Base-by-base conservation (phyloP, 2,329 filamentous ascomycete genomes). In the Colletotrichum sp. region DNA sequence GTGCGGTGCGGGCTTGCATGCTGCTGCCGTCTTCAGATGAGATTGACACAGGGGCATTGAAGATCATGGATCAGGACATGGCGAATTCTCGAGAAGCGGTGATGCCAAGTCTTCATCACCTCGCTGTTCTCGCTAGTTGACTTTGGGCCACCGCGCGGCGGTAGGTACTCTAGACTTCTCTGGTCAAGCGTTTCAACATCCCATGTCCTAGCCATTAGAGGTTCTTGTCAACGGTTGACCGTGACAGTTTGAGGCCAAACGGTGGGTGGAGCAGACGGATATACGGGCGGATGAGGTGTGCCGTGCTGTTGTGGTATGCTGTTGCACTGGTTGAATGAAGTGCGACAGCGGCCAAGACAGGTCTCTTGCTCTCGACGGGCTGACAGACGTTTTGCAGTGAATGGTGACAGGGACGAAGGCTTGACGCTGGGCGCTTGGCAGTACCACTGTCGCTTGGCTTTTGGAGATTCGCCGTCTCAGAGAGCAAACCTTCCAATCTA, bases 1-100 rank as follows among this genome's bases (percentile, higher is more conserved):
- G 44, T 44, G 22, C 34, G 64, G 44, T 44, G 22, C 48, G 57
- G 67, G 59, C 70, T 63, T 65, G 64, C 26, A 74, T 68, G 59
- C 70, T 74, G 72, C 44, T 65, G 74, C 73, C 34, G 44, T 52
- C 59, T 74, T 64, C 65, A 65, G 64, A 69, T 59, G 70, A 73
- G 70, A 75, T 75, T 73, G 28, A 48, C 74, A 59, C 74, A 75
- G 57, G 70, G 74, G 59, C 74, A 68, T 48, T 64, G 64, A 15
- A 28, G 73, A 73, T 75, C 64, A 65, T 68, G 70, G 64, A 73
- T 65, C 70, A 73, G 48, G 59, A 65, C 16, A 55, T 55, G 32
- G 34, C 34, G 18, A 48, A 26, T 57, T 59, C 59, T 36, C 28
- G 52, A 75, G 13, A 34, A 28, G 32, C 32, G 15, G 24, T 62